A percentile compares a stretch with the other conserved stretches of the same genome.
Conservation (phyloP, 139 green algal species). For the Auxenochlorella pyrenoidosa region DNA sequence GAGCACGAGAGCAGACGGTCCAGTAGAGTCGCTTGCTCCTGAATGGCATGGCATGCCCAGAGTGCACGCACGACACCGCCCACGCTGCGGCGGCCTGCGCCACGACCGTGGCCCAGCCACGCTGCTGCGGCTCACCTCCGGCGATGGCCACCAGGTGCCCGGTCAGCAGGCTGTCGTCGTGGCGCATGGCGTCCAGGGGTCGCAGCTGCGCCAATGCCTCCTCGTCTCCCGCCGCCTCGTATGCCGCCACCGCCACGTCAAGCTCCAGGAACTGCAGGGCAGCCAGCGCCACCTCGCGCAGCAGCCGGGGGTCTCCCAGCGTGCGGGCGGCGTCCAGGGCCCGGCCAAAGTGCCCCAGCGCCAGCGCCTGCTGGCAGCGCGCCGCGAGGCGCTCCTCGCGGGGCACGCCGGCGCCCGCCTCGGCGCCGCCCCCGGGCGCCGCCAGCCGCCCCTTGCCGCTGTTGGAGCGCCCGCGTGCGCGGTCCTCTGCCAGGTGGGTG, state of each 20-base stretch:
- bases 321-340: conserved; percentile 60
- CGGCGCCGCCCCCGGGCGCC: background rate
- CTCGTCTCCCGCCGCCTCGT: conserved; percentile 65
- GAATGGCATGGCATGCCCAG: too few species aligned
- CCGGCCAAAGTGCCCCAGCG: conserved; percentile 53
- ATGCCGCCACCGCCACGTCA: conserved; percentile 66
- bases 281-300: conserved; percentile 59
- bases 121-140: conserved; percentile 37
- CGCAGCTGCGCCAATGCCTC: conserved; percentile 74
- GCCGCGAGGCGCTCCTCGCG: conserved; percentile 11
- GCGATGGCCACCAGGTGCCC: conserved; percentile 74
- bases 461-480: background rate
- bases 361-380: conserved; percentile 51
- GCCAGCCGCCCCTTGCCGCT: background rate
- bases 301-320: conserved; percentile 58
- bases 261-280: conserved; percentile 77
- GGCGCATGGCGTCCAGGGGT: conserved; percentile 54
- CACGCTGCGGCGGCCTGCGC: too few species aligned
- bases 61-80: too few species aligned
- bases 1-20: background rate
- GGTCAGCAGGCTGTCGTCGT: conserved; percentile 80
- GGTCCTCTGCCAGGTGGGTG: background rate
- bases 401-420: background rate
- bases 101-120: too few species aligned
- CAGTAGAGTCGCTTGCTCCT: background rate